A percentile compares a stretch with the other conserved stretches of the same genome.
These are phyloP conservation scores for Tillandsia leiboldiana DNA, from an alignment of 176 grass and related monocot genomes.

Conservation along the genomic window DNA sequence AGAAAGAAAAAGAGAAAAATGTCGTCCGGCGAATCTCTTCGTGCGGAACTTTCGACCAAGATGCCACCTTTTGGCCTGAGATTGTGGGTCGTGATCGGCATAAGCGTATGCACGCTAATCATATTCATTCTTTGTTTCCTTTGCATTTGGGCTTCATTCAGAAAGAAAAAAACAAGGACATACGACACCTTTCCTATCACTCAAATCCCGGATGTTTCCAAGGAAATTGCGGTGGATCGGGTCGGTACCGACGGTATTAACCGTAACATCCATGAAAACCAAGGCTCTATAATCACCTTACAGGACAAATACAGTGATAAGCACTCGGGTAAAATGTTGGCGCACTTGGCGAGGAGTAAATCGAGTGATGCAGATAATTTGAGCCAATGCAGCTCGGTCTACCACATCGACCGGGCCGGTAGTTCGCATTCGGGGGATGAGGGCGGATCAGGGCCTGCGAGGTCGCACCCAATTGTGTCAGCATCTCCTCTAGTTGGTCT, in stretches of 20 bases:
- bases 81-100: slow-evolving; percentile 66
- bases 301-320: slow-evolving; percentile 30
- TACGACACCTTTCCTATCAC: slow-evolving; percentile 39
- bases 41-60: slow-evolving; percentile 34
- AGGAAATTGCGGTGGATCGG: slow-evolving; percentile 60
- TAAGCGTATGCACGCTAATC: slow-evolving; percentile 39
- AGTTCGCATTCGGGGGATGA: slow-evolving; percentile 53
- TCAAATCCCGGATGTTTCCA: slow-evolving; percentile 59
- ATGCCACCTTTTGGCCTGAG: slow-evolving; percentile 61
- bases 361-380: slow-evolving; percentile 58
- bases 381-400: slow-evolving; percentile 57
- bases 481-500: slow-evolving; percentile 61
- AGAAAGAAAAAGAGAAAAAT: slow-evolving; percentile 26
- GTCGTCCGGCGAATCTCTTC: slow-evolving; percentile 35
- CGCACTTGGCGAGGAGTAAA: slow-evolving; percentile 44
- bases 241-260: slow-evolving; percentile 28
- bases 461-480: slow-evolving; percentile 33
- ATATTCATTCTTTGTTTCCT: slow-evolving; percentile 45
- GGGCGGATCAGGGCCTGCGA: slow-evolving; percentile 39
- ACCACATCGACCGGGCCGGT: slow-evolving; percentile 39
- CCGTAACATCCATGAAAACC: slow-evolving; percentile 18
- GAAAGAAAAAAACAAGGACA: slow-evolving; percentile 31
- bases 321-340: slow-evolving; percentile 46
- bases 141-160: slow-evolving; percentile 48
- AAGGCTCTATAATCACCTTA: slow-evolving; percentile 22